Conservation (phyloP, 257 asterid species). For the Oldenlandia corymbosa region DNA sequence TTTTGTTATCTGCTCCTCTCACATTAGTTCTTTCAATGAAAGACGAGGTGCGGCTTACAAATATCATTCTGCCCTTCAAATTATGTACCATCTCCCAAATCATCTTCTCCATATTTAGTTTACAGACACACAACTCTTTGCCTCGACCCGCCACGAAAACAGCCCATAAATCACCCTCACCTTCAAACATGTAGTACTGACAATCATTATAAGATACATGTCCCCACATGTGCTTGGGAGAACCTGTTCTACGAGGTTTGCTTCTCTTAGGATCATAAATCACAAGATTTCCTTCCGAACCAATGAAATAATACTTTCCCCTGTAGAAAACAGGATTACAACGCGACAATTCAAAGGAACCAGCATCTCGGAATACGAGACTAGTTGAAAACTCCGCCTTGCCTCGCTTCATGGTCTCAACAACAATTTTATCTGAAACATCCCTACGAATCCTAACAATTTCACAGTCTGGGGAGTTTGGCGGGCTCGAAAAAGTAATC, state of each 20-base stretch:
- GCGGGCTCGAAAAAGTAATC: background rate
- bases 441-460: too few relatives aligned
- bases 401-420: background rate
- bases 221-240: background rate
- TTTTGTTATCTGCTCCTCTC: constrained; percentile 1
- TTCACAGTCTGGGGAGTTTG: constrained; percentile 1
- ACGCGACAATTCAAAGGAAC: background rate
- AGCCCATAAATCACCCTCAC: constrained; percentile 1
- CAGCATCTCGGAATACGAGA: background rate
- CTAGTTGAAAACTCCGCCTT: background rate
- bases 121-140: background rate
- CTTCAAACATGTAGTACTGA: background rate
- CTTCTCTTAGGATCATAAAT: background rate
- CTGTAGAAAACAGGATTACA: background rate
- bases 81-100: constrained; percentile 1
- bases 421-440: too few relatives aligned
- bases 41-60: background rate
- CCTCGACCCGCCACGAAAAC: background rate
- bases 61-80: constrained; percentile 14
- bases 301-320: background rate
- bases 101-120: background rate
- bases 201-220: background rate
- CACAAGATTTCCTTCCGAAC: background rate
- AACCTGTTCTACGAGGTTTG: background rate
- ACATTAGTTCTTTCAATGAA: too few relatives aligned